Conservation (phyloP, 1,139 yeast species). For the Pichia terricola region DNA sequence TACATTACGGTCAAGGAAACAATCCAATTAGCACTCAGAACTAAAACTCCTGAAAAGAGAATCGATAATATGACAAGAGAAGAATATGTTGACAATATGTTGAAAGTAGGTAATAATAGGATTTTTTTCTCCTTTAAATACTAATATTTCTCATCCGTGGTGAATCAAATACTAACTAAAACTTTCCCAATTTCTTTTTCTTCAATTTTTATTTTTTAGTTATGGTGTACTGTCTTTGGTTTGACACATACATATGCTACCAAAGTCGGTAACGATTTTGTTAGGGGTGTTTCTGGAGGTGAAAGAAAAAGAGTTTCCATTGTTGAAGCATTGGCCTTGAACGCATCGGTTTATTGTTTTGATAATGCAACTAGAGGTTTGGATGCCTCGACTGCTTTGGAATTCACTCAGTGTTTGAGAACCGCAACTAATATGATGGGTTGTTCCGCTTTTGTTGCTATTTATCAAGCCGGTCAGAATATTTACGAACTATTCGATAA, state of each 20-base stretch:
- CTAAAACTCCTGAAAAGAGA: slow-evolving; percentile 27
- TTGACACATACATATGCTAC: slow-evolving; percentile 7
- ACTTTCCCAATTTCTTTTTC: slow-evolving; percentile 40
- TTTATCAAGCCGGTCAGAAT: slow-evolving; percentile 74
- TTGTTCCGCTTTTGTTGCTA: slow-evolving; percentile 59
- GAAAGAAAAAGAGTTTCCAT: slow-evolving; percentile 58
- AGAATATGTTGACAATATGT: slow-evolving; percentile 16
- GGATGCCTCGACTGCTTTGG: slow-evolving; percentile 57
- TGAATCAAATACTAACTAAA: slow-evolving; percentile 35
- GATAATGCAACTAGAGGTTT: slow-evolving; percentile 69
- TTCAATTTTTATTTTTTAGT: slow-evolving; percentile 24
- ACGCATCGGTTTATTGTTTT: slow-evolving; percentile 47
- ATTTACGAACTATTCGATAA: slow-evolving; percentile 69
- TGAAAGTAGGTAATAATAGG: slow-evolving; percentile 36
- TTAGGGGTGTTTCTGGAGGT: slow-evolving; percentile 76
- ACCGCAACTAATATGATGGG: slow-evolving; percentile 34
- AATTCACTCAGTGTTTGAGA: slow-evolving; percentile 8
- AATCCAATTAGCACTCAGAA: slow-evolving; percentile 32
- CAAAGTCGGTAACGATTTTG: slow-evolving; percentile 45
- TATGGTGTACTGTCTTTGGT: slow-evolving; percentile 24
- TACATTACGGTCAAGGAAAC: slow-evolving; percentile 36
- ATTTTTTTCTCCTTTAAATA: not conserved
- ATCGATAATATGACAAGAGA: slow-evolving; percentile 14
- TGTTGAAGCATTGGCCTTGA: slow-evolving; percentile 7
- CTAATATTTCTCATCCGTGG: not conserved